A percentile compares a stretch with the other conserved stretches of the same genome.
Evolutionary conservation across 2,329 filamentous ascomycete genomes (phyloP).

Genomic region (Fusarium poae): DNA sequence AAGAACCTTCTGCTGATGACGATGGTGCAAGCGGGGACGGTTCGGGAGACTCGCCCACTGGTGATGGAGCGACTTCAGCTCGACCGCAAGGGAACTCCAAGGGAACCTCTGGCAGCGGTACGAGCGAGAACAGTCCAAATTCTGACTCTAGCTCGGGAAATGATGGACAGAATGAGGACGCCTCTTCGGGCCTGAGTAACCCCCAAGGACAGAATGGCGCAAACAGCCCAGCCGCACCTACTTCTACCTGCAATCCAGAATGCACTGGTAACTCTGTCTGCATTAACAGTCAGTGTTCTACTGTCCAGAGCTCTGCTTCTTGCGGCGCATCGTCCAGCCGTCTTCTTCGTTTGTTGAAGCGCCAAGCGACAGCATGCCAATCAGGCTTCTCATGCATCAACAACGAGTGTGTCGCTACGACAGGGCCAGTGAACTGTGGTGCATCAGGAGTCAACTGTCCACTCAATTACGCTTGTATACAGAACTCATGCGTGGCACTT

Average conservation of each 20-base stretch:
- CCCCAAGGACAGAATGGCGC: neutral
- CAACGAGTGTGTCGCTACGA: constrained; percentile 8
- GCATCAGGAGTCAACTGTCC: constrained; percentile 19
- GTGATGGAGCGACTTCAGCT: neutral
- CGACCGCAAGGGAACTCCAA: neutral
- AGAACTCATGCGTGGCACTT: constrained; percentile 23
- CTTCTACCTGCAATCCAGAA: constrained; percentile 6
- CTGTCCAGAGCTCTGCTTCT: constrained; percentile 9
- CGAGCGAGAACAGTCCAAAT: neutral
- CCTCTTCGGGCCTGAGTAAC: neutral
- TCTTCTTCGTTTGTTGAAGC: constrained; percentile 13
- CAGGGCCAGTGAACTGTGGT: constrained; percentile 22
- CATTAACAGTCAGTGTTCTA: constrained; percentile 19
- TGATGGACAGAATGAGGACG: neutral
- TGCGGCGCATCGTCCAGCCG: constrained; percentile 11
- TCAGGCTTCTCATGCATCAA: constrained; percentile 26
- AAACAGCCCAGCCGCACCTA: neutral
- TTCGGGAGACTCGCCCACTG: neutral
- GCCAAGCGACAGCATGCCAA: constrained; percentile 23
- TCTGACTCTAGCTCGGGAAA: neutral
- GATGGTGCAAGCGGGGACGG: neutral
- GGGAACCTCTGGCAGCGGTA: neutral
- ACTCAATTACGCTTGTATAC: constrained; percentile 30
- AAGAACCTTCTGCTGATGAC: neutral
- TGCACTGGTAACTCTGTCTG: constrained; percentile 20